These are phyloP conservation scores for Claviceps africana DNA, from an alignment of 2,329 filamentous ascomycete species.

Conservation along the genomic window DNA sequence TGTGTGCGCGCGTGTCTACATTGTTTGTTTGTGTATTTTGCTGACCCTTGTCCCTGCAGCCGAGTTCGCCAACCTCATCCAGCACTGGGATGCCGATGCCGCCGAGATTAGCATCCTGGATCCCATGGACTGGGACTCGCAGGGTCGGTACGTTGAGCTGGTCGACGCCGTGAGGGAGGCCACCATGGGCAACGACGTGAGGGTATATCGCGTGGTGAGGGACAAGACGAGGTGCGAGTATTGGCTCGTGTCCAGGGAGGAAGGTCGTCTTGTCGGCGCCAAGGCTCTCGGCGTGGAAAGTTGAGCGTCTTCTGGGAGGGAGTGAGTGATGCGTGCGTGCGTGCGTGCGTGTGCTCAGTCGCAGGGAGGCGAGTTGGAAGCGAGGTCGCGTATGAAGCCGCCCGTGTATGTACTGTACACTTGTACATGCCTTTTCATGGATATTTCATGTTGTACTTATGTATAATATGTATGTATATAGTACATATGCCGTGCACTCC, in stretches of 20 bases:
- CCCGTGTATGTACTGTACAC: too few relatives aligned
- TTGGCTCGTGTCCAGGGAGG: constrained; percentile 57
- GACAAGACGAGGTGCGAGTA: constrained; percentile 58
- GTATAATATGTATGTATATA: too few relatives aligned
- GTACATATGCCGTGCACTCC: too few relatives aligned
- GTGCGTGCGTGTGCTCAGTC: too few relatives aligned
- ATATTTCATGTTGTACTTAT: too few relatives aligned
- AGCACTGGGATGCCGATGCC: constrained; percentile 36
- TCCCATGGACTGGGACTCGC: constrained; percentile 57
- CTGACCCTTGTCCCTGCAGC: constrained; percentile 27
- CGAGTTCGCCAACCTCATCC: constrained; percentile 55
- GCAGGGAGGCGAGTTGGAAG: too few relatives aligned
- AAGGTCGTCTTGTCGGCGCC: constrained; percentile 55
- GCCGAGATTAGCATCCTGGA: constrained; percentile 52
- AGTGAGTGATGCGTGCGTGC: too few relatives aligned
- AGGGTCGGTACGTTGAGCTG: constrained; percentile 54
- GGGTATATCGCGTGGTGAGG: constrained; percentile 57
- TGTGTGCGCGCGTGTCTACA: too few relatives aligned
- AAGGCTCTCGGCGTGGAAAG: constrained; percentile 66
- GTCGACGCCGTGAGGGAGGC: constrained; percentile 55
- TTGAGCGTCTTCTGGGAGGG: constrained; percentile 7
- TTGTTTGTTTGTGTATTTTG: background rate
- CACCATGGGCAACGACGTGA: constrained; percentile 50
- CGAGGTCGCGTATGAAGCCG: too few relatives aligned
- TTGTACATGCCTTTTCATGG: too few relatives aligned